Evolutionary conservation across 306 rosid genomes (phyloP).

Genomic region (Corylus americana): DNA sequence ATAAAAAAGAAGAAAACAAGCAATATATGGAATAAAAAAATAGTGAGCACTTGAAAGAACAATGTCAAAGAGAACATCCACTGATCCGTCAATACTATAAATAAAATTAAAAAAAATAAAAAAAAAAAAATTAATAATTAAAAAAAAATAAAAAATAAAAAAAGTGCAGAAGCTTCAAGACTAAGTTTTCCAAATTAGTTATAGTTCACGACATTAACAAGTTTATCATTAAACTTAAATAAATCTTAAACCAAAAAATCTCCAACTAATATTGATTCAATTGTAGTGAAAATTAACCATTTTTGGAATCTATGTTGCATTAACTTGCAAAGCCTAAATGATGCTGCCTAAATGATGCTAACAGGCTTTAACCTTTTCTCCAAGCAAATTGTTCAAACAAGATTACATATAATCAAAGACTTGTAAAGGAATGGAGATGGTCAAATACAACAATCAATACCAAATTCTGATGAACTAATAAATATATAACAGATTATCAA

Average conservation of each 20-base stretch:
- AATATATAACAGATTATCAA: not conserved
- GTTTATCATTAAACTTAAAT: not conserved
- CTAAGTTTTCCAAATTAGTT: not conserved
- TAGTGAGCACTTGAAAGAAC: too few relatives aligned
- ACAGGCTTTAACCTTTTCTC: not conserved
- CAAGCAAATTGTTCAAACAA: not conserved
- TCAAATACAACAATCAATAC: not conserved
- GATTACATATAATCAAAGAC: not conserved
- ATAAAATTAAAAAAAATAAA: not conserved
- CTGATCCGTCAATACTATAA: too few relatives aligned
- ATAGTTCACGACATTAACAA: not conserved
- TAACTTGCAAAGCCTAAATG: not conserved
- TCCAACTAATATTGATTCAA: not conserved
- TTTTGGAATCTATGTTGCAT: not conserved
- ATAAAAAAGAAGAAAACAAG: too few relatives aligned
- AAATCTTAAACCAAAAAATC: not conserved
- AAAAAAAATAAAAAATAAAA: too few relatives aligned
- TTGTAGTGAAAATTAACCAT: not conserved
- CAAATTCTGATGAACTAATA: not conserved
- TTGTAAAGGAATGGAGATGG: not conserved
- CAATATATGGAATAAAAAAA: too few relatives aligned
- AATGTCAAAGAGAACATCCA: too few relatives aligned
- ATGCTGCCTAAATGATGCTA: not conserved
- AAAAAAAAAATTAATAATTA: too few relatives aligned
- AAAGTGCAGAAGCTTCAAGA: not conserved